Conservation (phyloP, 768 basidiomycete genomes). For the Strobilomyces dryophilus region DNA sequence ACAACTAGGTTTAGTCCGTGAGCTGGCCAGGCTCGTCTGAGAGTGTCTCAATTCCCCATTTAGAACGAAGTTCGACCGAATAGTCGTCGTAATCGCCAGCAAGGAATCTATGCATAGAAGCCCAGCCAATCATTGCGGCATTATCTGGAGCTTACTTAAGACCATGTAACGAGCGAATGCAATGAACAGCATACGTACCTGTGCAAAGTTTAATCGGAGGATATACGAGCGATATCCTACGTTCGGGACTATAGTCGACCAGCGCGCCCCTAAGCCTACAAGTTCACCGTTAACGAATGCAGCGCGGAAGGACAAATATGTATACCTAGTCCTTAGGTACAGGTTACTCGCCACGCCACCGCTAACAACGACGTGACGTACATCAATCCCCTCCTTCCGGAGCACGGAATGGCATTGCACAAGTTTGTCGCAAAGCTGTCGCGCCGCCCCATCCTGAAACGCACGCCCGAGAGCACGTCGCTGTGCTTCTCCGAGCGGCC, state of each 20-base stretch:
- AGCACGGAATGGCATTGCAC: slow-evolving; percentile 31
- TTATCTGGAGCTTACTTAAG: slow-evolving; percentile 56
- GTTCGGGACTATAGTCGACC: slow-evolving; percentile 21
- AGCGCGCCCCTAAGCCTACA: slow-evolving; percentile 33
- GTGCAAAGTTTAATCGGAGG: slow-evolving; percentile 83
- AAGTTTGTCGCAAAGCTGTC: slow-evolving; percentile 75
- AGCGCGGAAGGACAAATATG: neutral
- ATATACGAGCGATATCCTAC: slow-evolving; percentile 50
- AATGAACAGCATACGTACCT: slow-evolving; percentile 39
- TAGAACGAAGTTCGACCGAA: slow-evolving; percentile 53
- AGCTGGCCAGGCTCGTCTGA: neutral
- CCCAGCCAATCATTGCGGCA: slow-evolving; percentile 96
- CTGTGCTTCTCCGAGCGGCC: slow-evolving; percentile 20
- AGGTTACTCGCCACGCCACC: slow-evolving; percentile 92
- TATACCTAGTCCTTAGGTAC: slow-evolving; percentile 62
- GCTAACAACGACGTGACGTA: slow-evolving; percentile 71
- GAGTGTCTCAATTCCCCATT: slow-evolving; percentile 70
- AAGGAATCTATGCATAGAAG: slow-evolving; percentile 79
- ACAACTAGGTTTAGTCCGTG: neutral
- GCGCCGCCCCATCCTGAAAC: slow-evolving; percentile 70
- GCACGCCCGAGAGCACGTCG: slow-evolving; percentile 52
- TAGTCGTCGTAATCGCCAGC: slow-evolving; percentile 58
- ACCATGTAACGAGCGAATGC: neutral
- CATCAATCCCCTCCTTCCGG: slow-evolving; percentile 42
- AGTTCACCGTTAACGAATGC: neutral